Evolutionary conservation across 2,329 filamentous ascomycete genomes (phyloP), one percentile per base, ranked within the genome.

Genomic region (Fusarium sp.): DNA sequence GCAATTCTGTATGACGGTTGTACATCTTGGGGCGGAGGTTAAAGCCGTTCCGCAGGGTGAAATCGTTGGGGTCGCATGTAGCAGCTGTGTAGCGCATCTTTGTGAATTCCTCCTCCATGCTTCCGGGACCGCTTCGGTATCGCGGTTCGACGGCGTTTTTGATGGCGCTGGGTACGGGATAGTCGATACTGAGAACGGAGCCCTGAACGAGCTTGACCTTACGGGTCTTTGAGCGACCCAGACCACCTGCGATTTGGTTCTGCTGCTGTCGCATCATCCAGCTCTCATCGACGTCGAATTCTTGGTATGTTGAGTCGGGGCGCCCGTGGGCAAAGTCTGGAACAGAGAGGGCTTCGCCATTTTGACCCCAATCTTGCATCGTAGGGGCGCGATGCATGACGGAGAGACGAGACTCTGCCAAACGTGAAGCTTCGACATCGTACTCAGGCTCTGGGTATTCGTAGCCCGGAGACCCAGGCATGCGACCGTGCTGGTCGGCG

Each of bases 71-170:
- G 33, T 77, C 75, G 64, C 75, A 77, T 21, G 75, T 77, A 25
- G 75, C 75, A n/a, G 75, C 75, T 23, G 75, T 77, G 62, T 77
- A 77, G 30, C 75, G 72, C 75, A 77, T 77, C 65, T 77, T 77
- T 47, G 69, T 64, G 35, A 77, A 77, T 25, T 77, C 75, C 25
- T 77, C 75, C 42, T 67, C 57, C 59, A 76, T 65, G 49, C 69
- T 73, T 5, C 72, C 68, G 15, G 72, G 72, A 2, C 56, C 73
- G 15, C 64, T 60, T 59, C 75, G 73, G 58, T 75, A 77, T 28
- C 70, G 60, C 15, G 72, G 71, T 44, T 77, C 64, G 12, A 77
- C 68, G 46, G 75, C 75, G 35, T 77, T 77, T n/a, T 75, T 77
- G 56, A 77, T 63, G n/a, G 75, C 75, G 63, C 75, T 77, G 44